These are phyloP conservation scores for Talaromyces sp. DNA, from an alignment of 2,329 filamentous ascomycete genomes.

Conservation along the genomic window DNA sequence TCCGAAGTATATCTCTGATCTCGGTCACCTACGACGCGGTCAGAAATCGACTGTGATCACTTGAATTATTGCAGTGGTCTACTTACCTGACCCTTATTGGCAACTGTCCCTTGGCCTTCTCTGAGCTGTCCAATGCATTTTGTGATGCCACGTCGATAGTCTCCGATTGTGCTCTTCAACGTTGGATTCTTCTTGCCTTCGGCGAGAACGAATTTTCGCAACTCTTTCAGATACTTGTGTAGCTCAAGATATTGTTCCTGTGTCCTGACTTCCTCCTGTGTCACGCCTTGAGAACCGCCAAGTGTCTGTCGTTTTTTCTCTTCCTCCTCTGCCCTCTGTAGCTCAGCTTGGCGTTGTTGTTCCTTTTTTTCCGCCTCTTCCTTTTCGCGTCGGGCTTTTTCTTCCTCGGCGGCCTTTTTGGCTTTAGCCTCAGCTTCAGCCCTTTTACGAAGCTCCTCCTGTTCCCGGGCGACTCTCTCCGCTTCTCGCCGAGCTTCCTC, in stretches of 20 bases:
- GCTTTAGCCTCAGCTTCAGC: slow-evolving; percentile 41
- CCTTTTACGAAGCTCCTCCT: slow-evolving; percentile 34
- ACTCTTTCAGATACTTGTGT: slow-evolving; percentile 64
- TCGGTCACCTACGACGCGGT: slow-evolving; percentile 32
- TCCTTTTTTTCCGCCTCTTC: slow-evolving; percentile 32
- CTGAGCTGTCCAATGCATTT: slow-evolving; percentile 70
- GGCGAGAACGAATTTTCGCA: slow-evolving; percentile 53
- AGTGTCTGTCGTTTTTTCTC: slow-evolving; percentile 28
- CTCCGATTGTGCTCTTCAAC: slow-evolving; percentile 65
- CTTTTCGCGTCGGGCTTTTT: slow-evolving; percentile 33
- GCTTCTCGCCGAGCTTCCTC: slow-evolving; percentile 38
- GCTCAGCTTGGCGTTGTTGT: slow-evolving; percentile 31
- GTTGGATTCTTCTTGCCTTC: slow-evolving; percentile 55
- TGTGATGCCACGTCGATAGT: slow-evolving; percentile 68
- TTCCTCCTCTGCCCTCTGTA: slow-evolving; percentile 24
- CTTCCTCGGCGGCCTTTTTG: slow-evolving; percentile 33
- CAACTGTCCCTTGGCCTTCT: slow-evolving; percentile 53
- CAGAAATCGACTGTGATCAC: slow-evolving; percentile 6
- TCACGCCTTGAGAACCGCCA: slow-evolving; percentile 28
- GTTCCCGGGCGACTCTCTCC: slow-evolving; percentile 45
- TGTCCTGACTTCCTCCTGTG: slow-evolving; percentile 39
- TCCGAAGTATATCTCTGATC: slow-evolving; percentile 54
- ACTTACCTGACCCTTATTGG: slow-evolving; percentile 58
- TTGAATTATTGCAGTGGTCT: background rate
- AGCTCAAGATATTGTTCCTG: slow-evolving; percentile 54